Evolutionary conservation across 2,329 filamentous ascomycete genomes (phyloP).

Genomic region (Cercospora janseana): DNA sequence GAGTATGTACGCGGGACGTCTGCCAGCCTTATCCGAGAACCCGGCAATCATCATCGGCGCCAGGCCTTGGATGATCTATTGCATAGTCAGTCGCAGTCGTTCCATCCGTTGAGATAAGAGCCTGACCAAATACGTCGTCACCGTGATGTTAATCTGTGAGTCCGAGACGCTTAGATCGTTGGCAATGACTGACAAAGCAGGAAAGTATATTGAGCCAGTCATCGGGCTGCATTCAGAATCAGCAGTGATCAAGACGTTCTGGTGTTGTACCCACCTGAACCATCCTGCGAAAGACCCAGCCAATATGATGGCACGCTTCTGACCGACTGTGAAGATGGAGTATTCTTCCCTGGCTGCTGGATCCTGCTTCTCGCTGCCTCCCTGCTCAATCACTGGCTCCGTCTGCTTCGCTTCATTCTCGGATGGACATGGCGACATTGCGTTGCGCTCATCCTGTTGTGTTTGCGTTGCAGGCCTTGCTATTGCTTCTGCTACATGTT

Average conservation of each 20-base stretch:
- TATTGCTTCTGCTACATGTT: no score
- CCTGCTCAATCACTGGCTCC: not conserved
- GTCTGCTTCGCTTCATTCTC: not conserved
- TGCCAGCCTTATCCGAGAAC: conserved; percentile 35
- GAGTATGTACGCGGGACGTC: conserved; percentile 37
- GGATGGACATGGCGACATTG: not conserved
- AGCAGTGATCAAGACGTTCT: not conserved
- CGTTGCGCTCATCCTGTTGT: not conserved
- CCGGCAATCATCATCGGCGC: conserved; percentile 36
- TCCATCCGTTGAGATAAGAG: not conserved
- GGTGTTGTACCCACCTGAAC: conserved; percentile 22
- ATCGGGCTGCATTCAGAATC: conserved; percentile 28
- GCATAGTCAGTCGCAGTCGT: not conserved
- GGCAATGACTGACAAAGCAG: conserved; percentile 39
- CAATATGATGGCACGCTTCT: conserved; percentile 36
- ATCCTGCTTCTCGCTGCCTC: conserved; percentile 5
- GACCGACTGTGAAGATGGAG: conserved; percentile 33
- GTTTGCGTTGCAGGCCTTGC: no score
- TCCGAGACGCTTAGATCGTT: conserved; percentile 43
- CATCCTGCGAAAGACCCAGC: conserved; percentile 31
- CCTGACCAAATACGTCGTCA: conserved; percentile 51
- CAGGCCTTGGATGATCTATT: conserved; percentile 35
- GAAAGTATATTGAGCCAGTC: conserved; percentile 43
- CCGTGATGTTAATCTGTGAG: conserved; percentile 50
- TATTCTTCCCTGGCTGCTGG: conserved; percentile 29